phyloP scores from a whole-genome alignment of 352 stramenopile species.

The Pelagophyceae sp. region DNA sequence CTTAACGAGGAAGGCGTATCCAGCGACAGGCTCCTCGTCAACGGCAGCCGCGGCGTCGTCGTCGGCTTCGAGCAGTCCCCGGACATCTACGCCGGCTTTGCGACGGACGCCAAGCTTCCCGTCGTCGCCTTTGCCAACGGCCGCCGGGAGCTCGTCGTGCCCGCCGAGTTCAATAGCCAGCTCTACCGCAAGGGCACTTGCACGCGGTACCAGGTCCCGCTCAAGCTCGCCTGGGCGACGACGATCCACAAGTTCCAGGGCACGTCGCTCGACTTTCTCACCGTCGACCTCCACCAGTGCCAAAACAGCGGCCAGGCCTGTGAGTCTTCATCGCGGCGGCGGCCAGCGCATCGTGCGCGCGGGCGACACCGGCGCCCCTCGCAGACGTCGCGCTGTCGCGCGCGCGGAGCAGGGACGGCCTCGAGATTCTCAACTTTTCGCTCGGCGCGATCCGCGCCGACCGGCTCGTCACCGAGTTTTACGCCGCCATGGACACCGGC shows the following conservation, averaged over 20 bases:
- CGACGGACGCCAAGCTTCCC: background rate
- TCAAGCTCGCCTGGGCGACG: conserved; percentile 81
- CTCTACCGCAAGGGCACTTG: background rate
- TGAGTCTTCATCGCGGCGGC: no score
- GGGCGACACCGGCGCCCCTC: no score
- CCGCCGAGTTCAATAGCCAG: background rate
- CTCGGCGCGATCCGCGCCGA: background rate
- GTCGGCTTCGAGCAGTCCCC: background rate
- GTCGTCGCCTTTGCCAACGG: background rate
- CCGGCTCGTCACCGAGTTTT: background rate
- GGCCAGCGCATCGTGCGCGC: no score
- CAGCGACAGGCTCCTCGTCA: background rate
- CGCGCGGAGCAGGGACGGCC: background rate
- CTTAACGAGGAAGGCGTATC: background rate
- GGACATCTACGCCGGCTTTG: background rate
- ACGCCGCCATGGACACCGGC: no score
- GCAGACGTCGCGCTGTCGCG: conserved; percentile 13
- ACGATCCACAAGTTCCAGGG: conserved; percentile 82
- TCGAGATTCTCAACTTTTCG: background rate
- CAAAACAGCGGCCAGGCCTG: background rate
- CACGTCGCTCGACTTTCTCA: background rate
- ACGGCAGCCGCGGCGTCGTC: background rate
- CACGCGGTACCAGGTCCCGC: conserved; percentile 58
- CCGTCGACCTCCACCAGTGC: background rate
- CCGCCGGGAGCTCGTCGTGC: background rate